Evolutionary conservation across 2,329 filamentous ascomycete genomes (phyloP), one percentile per base, ranked within the genome.

Genomic region (Westerdykella sp.): DNA sequence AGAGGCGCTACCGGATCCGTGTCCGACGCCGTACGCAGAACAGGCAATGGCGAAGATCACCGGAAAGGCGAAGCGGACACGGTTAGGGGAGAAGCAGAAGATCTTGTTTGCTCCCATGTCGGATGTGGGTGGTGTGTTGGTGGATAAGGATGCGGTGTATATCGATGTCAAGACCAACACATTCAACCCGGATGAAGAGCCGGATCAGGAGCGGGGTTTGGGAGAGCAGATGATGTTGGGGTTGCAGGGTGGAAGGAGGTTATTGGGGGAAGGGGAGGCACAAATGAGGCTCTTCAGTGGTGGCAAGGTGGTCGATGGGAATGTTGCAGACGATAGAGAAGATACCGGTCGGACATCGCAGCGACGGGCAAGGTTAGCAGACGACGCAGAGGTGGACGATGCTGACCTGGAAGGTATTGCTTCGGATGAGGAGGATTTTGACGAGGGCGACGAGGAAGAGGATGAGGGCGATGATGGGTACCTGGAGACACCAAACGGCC

Each of bases 91-190:
- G 63, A 98, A 97, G 69, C 91, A 98, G 63, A 96, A 96, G 71
- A 81, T 94, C 56, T 73, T 98, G 5, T 94, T 96, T 67, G 94
- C 93, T 2, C 94, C 93, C 28, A 97, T 98, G 91, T 95, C 90
- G 21, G 93, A 98, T 68, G 89, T 95, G 28, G 94, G 90, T 52
- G 93, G 93, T 57, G 80, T 98, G 11, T 83, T 97, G 62, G 91
- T 98, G 40, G 93, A 98, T 54, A 95, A 95, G 48, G 93, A 98
- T 68, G 90, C 91, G 6, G 90, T 98, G 31, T 98, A 95, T 72
- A 96, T 85, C 49, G 80, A 85, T 57, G 70, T 85, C 35, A 84
- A 83, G 62, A 80, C 78, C 12, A 73, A 76, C 22, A 94, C 80
- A 4, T 96, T 98, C 52, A 73, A 81, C 48, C 68, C 69, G 2